These are phyloP conservation scores for Bertia moriformis DNA, from an alignment of 2,329 filamentous ascomycete genomes.

Conservation along the genomic window DNA sequence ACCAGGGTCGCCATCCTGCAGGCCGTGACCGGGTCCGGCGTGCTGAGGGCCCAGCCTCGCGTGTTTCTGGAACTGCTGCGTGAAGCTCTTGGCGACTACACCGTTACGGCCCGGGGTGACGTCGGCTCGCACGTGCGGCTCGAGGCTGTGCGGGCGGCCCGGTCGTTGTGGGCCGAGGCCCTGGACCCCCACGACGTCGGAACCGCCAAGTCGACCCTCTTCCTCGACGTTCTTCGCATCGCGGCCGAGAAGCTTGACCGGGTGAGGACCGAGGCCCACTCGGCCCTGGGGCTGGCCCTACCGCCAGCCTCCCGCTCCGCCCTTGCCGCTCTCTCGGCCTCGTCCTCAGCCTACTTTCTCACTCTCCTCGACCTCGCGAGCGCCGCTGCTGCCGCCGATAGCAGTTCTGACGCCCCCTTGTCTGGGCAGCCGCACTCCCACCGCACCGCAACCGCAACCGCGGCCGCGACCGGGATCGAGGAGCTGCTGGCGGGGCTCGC, in stretches of 20 bases:
- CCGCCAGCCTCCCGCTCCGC: slow-evolving; percentile 5
- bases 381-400: no score
- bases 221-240: slow-evolving; percentile 45
- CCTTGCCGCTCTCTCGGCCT: slow-evolving; percentile 30
- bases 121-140: slow-evolving; percentile 75
- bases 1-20: slow-evolving; percentile 38
- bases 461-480: slow-evolving; percentile 16
- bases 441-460: slow-evolving; percentile 18
- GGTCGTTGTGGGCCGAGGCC: slow-evolving; percentile 37
- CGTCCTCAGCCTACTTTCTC: slow-evolving; percentile 44
- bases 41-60: slow-evolving; percentile 23
- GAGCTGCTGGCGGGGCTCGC: slow-evolving; percentile 52
- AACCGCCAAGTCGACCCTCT: slow-evolving; percentile 19
- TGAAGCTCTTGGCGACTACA: slow-evolving; percentile 72
- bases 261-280: slow-evolving; percentile 55
- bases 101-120: slow-evolving; percentile 75
- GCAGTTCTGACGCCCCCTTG: slow-evolving; percentile 15
- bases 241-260: slow-evolving; percentile 83
- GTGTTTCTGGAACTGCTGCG: slow-evolving; percentile 29
- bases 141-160: slow-evolving; percentile 65
- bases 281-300: slow-evolving; percentile 30
- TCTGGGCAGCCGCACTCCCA: no score
- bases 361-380: slow-evolving; percentile 32
- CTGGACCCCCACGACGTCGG: not conserved
- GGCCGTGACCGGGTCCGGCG: slow-evolving; percentile 30